Evolutionary conservation across 2,329 filamentous ascomycete genomes (phyloP).

Genomic region (Pseudopyricularia cyperi): DNA sequence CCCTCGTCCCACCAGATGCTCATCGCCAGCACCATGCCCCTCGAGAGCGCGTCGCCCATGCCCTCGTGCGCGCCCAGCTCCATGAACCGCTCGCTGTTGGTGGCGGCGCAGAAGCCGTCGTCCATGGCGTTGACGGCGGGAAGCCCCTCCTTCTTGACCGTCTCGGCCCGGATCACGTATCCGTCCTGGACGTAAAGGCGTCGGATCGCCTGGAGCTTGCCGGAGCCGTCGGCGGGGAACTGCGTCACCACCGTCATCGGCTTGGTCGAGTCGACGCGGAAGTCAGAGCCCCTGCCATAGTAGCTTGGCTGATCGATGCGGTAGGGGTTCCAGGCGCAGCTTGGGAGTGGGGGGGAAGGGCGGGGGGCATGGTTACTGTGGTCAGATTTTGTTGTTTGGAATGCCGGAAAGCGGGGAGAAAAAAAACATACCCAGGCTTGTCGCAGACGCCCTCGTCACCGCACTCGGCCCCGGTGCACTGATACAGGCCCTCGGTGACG

Average conservation of each 20-base stretch:
- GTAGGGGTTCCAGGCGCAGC: constrained; percentile 22
- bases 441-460: constrained; percentile 33
- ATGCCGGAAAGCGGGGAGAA: constrained; percentile 7
- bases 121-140: neutral
- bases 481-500: constrained; percentile 26
- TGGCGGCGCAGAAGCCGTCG: constrained; percentile 28
- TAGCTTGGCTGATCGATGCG: constrained; percentile 14
- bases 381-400: neutral
- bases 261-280: constrained; percentile 28
- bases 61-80: constrained; percentile 32
- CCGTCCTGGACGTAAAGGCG: constrained; percentile 16
- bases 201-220: constrained; percentile 12
- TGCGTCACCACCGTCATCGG: constrained; percentile 25
- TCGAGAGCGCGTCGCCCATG: constrained; percentile 34
- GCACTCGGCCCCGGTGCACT: constrained; percentile 28
- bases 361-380: constrained; percentile 17
- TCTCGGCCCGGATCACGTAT: constrained; percentile 1
- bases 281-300: constrained; percentile 13
- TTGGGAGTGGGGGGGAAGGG: constrained; percentile 18
- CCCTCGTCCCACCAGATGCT: constrained; percentile 34
- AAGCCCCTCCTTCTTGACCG: neutral
- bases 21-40: constrained; percentile 31
- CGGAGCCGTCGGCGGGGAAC: constrained; percentile 20
- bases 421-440: constrained; percentile 26
- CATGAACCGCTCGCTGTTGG: constrained; percentile 27